Base-by-base conservation (phyloP, 2,329 filamentous ascomycete genomes). In the Fusarium burgessii region DNA sequence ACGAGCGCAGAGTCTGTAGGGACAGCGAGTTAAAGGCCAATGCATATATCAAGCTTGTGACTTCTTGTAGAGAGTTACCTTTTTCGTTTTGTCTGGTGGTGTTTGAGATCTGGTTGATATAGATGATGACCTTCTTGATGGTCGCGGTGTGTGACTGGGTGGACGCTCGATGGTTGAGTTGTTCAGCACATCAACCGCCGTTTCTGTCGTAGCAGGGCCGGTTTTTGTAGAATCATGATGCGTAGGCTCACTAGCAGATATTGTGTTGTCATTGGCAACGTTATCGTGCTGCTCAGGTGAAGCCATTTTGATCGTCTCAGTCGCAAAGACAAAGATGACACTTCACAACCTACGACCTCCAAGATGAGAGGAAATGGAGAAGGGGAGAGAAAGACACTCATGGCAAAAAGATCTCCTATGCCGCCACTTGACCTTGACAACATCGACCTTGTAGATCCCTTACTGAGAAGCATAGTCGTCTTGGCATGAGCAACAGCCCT, bases 1-100 rank as follows among this genome's bases (percentile, higher is more conserved):
- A 72, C 8, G 66, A 63, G 23, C 68, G 57, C 7, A 74, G 56
- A 42, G 50, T 67, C 75, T 77, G 15, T 54, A 23, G 13, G 9
- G 29, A 62, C 14, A 41, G 59, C 68, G 32, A 66, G 63, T 27
- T 71, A 43, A 25, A 58, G 27, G 20, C 18, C 20, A 17, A 42
- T 27, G 14, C 9, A 12, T 12, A 18, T 3, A 33, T 38, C 6
- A n/a, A 25, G 2, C 5, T 29, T 12, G 10, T 20, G 29, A n/a
- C 10, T 27, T 13, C 27, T 15, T 15, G 15, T 8, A 9, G 18
- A 7, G 13, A 46, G 56, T 46, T n/a, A 62, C 72, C 64, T 65
- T 71, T 27, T 70, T 60, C 60, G 59, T 65, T 20, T 63, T 54
- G 40, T 43, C 25, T 10, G 47, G 42, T 6, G 56, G 42, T 20